Evolutionary conservation across 371 early-diverging fungal genomes (phyloP).

Genomic region (Mucor racemosus): DNA sequence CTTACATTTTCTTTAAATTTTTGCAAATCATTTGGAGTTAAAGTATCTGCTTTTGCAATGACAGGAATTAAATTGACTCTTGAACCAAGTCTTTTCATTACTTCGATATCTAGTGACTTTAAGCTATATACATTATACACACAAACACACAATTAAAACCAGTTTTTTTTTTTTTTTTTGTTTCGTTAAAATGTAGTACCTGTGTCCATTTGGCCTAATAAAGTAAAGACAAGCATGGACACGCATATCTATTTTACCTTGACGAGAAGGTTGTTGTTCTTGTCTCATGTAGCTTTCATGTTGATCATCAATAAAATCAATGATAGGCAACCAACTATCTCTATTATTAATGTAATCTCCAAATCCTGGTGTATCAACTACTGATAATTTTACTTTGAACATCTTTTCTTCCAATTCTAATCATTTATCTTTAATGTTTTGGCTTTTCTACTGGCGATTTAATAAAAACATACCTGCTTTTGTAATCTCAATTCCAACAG

Average conservation of each 20-base stretch:
- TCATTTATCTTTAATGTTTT: constrained; percentile 85
- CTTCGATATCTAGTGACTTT: constrained; percentile 82
- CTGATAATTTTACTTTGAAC: constrained; percentile 90
- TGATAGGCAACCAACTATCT: constrained; percentile 93
- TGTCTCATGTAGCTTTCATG: constrained; percentile 92
- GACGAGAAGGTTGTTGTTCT: constrained; percentile 77
- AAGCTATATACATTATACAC: constrained; percentile 59
- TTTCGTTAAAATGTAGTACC: constrained; percentile 72
- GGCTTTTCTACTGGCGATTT: background rate
- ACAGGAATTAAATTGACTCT: constrained; percentile 93
- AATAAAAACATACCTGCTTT: constrained; percentile 74
- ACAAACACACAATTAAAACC: constrained; percentile 6
- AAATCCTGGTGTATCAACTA: constrained; percentile 92
- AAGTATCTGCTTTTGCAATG: constrained; percentile 93
- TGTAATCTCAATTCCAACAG: constrained; percentile 94
- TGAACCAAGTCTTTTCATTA: constrained; percentile 86
- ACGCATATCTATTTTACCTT: constrained; percentile 86
- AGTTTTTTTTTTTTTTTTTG: constrained; percentile 36
- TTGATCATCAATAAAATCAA: constrained; percentile 96
- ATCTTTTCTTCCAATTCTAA: constrained; percentile 54
- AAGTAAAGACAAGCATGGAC: constrained; percentile 90
- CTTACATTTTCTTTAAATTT: constrained; percentile 82
- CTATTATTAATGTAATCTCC: constrained; percentile 91
- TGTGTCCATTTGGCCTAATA: constrained; percentile 87
- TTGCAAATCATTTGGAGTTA: constrained; percentile 81